Evolutionary conservation across 441 rosid species (phyloP).

Genomic region (Adansonia rubrostipa): DNA sequence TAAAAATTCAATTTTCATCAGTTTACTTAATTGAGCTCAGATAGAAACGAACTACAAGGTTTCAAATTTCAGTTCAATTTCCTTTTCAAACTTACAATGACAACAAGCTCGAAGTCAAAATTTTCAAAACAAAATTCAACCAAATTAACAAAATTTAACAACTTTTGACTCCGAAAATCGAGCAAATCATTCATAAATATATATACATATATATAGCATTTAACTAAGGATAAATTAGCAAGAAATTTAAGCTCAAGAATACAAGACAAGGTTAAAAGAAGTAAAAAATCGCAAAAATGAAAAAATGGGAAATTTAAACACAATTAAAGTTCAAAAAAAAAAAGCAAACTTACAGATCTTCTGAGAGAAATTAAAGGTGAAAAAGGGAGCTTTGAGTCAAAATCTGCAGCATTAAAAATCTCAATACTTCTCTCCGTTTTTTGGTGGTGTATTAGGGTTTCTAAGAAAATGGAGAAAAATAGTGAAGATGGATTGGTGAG

Average conservation of each 20-base stretch:
- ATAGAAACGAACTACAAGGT: neutral
- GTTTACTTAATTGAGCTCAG: conserved; percentile 2
- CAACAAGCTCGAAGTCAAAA: conserved; percentile 13
- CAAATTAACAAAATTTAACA: neutral
- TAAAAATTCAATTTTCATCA: neutral
- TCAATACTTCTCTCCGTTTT: too few relatives aligned
- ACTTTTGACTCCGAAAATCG: neutral
- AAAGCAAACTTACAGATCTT: conserved; percentile 21
- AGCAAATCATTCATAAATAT: neutral
- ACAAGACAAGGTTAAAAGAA: conserved; percentile 12
- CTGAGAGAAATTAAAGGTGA: neutral
- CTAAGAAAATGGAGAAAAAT: neutral
- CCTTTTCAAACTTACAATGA: neutral
- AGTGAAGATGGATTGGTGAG: conserved; percentile 3
- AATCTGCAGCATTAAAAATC: conserved; percentile 14
- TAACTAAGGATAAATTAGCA: neutral
- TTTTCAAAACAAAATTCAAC: neutral
- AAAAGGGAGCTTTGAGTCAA: neutral
- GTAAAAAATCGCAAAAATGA: neutral
- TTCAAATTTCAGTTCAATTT: neutral
- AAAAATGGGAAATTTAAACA: neutral
- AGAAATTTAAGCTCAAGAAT: conserved; percentile 11
- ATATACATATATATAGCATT: neutral
- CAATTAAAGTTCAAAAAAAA: neutral
- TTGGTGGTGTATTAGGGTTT: conserved; percentile 1